Base-by-base conservation (phyloP, 2,329 filamentous ascomycete species). In the Hypoxylon sp. region DNA sequence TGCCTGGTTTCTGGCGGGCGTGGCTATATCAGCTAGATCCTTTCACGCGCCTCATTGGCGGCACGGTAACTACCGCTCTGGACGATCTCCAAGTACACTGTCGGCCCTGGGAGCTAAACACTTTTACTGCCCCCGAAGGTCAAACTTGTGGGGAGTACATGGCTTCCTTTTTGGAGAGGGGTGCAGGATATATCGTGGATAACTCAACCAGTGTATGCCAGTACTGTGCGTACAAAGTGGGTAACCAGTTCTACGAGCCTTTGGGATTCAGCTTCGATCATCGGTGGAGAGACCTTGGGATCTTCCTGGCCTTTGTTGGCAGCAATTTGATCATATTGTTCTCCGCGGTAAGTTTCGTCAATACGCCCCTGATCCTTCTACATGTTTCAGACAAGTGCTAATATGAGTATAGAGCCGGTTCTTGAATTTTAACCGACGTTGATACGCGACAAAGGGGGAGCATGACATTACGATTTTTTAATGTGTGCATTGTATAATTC, bases 21-120 rank as follows among this genome's bases (percentile, higher is more conserved):
- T 96, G 92, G 93, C 84, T 96, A 6, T 94, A 94, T 82, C 84
- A 95, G 78, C 88, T 97, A 14, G 90, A 94, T 75, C 93, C 93
- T 2, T 93, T 96, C 79, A 97, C 92, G 0, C 89, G 92, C 5
- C 87, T 97, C 30, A 93, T 97, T 73, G 85, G 90, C 52, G 92
- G 92, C 61, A 93, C 94, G 84, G 88, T 94, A 14, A 90, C 91
- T 2, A 94, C 92, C 0, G 92, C 92, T 68, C 85, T 96, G 5
- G 90, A 94, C 73, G 86, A 83, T 1, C 83, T 87, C 5, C 75
- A 82, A 0, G 92, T 97, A 0, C 75, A 78, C 3, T 97, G 93
- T 79, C 81, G 76, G 1, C 38, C 82, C 0, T 34, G 64, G 2
- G 93, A 97, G 78, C 83, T 91, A 67, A 93, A 91, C 75, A 75